Base-by-base conservation (phyloP, 2,329 filamentous ascomycete genomes). In the Magnaporthiopsis incrustans region DNA sequence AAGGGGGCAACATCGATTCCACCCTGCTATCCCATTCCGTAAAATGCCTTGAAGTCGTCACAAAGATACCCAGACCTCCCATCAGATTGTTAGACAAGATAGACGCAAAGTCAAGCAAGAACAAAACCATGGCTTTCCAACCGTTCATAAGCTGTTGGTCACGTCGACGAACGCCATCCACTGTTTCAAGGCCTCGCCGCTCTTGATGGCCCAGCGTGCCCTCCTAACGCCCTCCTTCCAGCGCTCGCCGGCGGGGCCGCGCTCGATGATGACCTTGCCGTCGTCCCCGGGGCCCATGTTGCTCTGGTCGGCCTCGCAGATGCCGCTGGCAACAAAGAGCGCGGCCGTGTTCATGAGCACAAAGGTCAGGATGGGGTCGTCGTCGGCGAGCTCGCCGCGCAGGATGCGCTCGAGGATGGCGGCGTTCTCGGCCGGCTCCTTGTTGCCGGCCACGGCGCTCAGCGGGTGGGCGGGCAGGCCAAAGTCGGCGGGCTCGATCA, bases 221-320 rank as follows among this genome's bases (percentile, higher is more conserved):
- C 92, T 84, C 70, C 94, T 82, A 18, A 97, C 85, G 63, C 94
- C 95, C 73, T 97, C 94, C 79, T 96, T 99, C 95, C 95, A 99
- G 71, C 94, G 84, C 65, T 91, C 86, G 18, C 91, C 91, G 14
- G 89, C 93, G 6, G 93, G 93, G 0, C 95, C 94, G 60, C 89
- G 82, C 74, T 98, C 93, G 22, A 79, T 85, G 67, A 96, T 84
- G 60, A 97, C 91, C 57, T 88, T 82, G 0, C 91, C 91, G 70
- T 94, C 90, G 70, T 96, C 91, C 1, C 88, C 90, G 60, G 82
- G 78, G 0, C 91, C 91, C 89, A 96, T 91, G 72, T 85, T 78
- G 73, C 90, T 96, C 35, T 81, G 83, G 65, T 96, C 89, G 0
- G 89, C 86, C 68, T 98, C 94, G 73, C 92, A 96, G 44, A 97